Evolutionary conservation across 108 stramenopile genomes (phyloP).

Genomic region (Pseudonitzschia multiseries): DNA sequence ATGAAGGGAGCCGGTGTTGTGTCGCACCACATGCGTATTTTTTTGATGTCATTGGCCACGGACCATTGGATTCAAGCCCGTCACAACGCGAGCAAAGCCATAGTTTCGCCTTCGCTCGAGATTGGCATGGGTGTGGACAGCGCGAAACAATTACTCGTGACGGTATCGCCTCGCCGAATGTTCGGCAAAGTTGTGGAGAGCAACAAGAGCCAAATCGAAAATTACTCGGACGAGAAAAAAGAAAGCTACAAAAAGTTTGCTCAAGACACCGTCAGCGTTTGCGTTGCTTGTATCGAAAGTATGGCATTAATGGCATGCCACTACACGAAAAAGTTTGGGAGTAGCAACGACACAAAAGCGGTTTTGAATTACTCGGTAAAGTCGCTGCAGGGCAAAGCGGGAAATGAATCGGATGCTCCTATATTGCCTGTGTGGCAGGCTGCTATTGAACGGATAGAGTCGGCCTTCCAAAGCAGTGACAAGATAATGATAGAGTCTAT

Average conservation of each 20-base stretch:
- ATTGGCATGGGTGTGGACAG: slow-evolving; percentile 24
- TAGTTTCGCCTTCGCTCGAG: background rate
- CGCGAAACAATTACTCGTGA: slow-evolving; percentile 29
- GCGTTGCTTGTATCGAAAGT: slow-evolving; percentile 61
- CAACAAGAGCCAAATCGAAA: slow-evolving; percentile 34
- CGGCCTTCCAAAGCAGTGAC: slow-evolving; percentile 22
- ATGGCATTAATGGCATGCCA: slow-evolving; percentile 48
- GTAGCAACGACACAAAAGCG: slow-evolving; percentile 31
- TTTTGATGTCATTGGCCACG: slow-evolving; percentile 40
- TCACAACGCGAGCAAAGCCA: slow-evolving; percentile 8
- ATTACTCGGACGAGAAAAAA: slow-evolving; percentile 35
- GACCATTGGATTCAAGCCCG: slow-evolving; percentile 56
- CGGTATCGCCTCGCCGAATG: slow-evolving; percentile 38
- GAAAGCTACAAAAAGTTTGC: slow-evolving; percentile 44
- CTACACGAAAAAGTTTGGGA: slow-evolving; percentile 41
- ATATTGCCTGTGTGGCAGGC: slow-evolving; percentile 36
- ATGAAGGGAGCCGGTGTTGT: slow-evolving; percentile 38
- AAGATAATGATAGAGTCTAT: background rate
- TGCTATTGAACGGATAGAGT: slow-evolving; percentile 46
- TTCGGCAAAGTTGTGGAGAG: slow-evolving; percentile 37
- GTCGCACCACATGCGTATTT: slow-evolving; percentile 49
- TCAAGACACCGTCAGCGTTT: slow-evolving; percentile 42
- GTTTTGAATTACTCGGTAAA: slow-evolving; percentile 34
- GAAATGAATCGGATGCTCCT: slow-evolving; percentile 24
- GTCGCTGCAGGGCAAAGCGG: slow-evolving; percentile 39